Base-by-base conservation (phyloP, 805 yeast genomes). In the Candida insectalens region DNA sequence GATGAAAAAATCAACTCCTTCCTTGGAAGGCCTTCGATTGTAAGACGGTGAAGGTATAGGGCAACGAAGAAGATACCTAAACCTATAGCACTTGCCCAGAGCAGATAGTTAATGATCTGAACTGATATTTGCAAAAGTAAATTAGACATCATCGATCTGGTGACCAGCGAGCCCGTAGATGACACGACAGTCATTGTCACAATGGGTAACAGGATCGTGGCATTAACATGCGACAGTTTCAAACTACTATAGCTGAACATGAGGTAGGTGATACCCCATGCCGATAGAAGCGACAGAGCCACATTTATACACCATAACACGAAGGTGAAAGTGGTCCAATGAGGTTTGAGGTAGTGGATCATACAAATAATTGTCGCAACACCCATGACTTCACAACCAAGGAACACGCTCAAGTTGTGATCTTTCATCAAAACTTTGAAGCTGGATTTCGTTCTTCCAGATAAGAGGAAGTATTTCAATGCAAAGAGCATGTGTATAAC, bases 381-480 rank as follows among this genome's bases (percentile, higher is more conserved):
- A 1, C 87, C 95, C 95, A 87, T 87, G 13, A 84, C 77, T 36
- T 71, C 68, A 41, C 89, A 77, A 5, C 95, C 95, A 59, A 83
- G 59, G 46, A 77, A 83, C 2, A 77, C 74, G 30, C 77, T 70
- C 25, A 68, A 59, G 3, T 54, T 49, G 2, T 74, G 66, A 33
- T 68, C 63, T 36, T 46, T 38, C 32, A 73, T 25, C 37, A 65
- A 39, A 33, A 35, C 37, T 20, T 34, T 44, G 9, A 40, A 15
- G 4, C 30, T 33, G 9, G 27, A 33, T 14, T 42, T 42, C 35
- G 46, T 50, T 8, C 51, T 39, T 5, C 36, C 16, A n/a, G 67
- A 62, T 25, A 55, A 51, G 5, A 57, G 15, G 19, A 69, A 33
- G 32, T 71, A 67, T 19, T 50, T 52, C 21, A 66, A 39, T 1